A percentile compares a stretch with the other conserved stretches of the same genome.
These are phyloP conservation scores for Cunninghamia lanceolata DNA, from an alignment of 75 land plant genomes.

Conservation along the genomic window DNA sequence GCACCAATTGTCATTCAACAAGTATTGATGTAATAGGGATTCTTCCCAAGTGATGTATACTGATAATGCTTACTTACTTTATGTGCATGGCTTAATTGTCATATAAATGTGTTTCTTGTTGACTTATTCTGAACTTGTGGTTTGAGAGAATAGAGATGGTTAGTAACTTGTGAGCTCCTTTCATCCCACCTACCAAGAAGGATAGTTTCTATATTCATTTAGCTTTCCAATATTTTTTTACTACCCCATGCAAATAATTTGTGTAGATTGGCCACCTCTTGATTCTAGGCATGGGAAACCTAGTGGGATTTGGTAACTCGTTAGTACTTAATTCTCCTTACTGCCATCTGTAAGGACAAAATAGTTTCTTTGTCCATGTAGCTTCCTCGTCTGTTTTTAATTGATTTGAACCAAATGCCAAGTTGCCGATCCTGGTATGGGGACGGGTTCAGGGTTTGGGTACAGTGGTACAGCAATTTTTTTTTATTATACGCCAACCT, in stretches of 20 bases:
- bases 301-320: background rate
- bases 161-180: background rate
- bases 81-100: background rate
- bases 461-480: no score
- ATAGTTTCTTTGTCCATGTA: background rate
- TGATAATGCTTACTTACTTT: no score
- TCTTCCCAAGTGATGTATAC: background rate
- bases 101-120: background rate
- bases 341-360: background rate
- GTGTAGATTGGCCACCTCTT: background rate
- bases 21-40: background rate
- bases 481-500: no score
- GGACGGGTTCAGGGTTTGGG: no score
- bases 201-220: background rate
- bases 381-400: background rate
- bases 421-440: no score
- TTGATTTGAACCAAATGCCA: no score
- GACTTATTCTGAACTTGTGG: background rate
- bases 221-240: background rate
- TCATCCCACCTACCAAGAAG: background rate
- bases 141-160: background rate
- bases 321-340: background rate
- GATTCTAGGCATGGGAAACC: background rate
- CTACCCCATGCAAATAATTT: background rate
- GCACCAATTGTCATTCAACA: background rate